Percentiles rank a stretch among this genome's conserved stretches.
Conservation (phyloP, 148 eudicot genomes). For the Pharnaceum exiguum region DNA sequence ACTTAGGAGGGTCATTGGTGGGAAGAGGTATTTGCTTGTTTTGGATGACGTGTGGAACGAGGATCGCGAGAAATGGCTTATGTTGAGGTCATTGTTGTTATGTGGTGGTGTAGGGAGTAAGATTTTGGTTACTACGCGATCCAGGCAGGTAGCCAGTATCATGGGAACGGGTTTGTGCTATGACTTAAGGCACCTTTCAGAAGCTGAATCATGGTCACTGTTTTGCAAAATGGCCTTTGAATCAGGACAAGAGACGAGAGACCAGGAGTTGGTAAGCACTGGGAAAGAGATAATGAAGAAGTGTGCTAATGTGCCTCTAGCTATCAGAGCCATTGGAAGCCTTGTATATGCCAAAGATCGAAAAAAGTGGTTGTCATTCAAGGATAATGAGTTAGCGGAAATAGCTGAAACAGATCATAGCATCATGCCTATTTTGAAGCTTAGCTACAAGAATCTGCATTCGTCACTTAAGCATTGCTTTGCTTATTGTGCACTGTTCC, state of each 20-base stretch:
- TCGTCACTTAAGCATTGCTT: conserved; percentile 33
- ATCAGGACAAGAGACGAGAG: background rate
- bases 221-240: conserved; percentile 2
- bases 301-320: conserved; percentile 12
- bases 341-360: conserved; percentile 1
- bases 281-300: conserved; percentile 18
- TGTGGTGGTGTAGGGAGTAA: conserved; percentile 11
- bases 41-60: conserved; percentile 19
- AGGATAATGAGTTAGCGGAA: background rate
- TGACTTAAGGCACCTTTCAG: conserved; percentile 2
- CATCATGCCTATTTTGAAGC: conserved; percentile 13
- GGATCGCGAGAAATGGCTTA: conserved; percentile 13
- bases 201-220: conserved; percentile 10
- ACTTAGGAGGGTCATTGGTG: background rate
- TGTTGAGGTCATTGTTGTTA: conserved; percentile 9
- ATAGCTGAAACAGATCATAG: background rate
- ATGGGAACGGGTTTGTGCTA: background rate
- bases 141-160: background rate
- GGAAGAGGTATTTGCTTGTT: conserved; percentile 17
- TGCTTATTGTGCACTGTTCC: conserved; percentile 41
- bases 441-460: conserved; percentile 30
- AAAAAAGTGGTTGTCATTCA: conserved; percentile 5
- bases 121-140: conserved; percentile 14
- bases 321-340: conserved; percentile 6
- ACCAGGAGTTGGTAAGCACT: background rate